phyloP scores from a whole-genome alignment of 176 grass and related monocot genomes.

The Triticum dicoccoides region DNA sequence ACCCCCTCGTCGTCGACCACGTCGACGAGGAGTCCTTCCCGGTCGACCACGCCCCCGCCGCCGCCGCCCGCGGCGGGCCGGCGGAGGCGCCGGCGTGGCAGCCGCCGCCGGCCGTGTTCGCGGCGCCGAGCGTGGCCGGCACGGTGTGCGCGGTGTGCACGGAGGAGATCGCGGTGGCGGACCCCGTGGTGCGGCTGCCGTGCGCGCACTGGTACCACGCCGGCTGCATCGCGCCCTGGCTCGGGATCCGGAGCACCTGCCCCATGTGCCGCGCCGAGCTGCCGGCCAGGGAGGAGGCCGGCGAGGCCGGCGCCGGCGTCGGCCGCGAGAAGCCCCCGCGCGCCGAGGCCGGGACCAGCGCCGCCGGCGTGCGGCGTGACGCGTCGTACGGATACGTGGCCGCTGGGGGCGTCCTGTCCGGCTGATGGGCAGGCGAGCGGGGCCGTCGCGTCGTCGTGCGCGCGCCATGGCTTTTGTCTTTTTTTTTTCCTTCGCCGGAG shows the following conservation, averaged over 20 bases:
- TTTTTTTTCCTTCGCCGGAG: not conserved
- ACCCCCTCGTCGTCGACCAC: conserved; percentile 44
- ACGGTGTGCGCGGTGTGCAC: conserved; percentile 47
- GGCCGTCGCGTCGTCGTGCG: not conserved
- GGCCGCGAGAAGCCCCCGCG: not conserved
- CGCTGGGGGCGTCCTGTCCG: conserved; percentile 30
- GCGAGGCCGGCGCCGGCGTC: not conserved
- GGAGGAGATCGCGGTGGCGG: conserved; percentile 40
- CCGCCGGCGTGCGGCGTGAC: not conserved
- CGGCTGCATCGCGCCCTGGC: conserved; percentile 52
- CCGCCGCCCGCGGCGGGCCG: not conserved
- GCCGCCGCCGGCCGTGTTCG: conserved; percentile 23
- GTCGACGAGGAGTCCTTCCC: conserved; percentile 62
- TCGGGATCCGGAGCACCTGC: conserved; percentile 46
- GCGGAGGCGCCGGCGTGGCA: not conserved
- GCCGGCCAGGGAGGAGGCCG: conserved; percentile 3
- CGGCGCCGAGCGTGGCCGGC: conserved; percentile 20
- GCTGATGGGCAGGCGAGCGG: not conserved
- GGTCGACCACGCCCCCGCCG: not conserved
- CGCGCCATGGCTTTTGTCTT: not conserved
- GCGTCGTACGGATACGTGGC: conserved; percentile 14
- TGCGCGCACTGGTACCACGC: conserved; percentile 57
- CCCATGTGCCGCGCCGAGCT: conserved; percentile 56
- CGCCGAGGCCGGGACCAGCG: not conserved
- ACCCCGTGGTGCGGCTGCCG: conserved; percentile 36